Percentiles rank a stretch among this genome's conserved stretches.
phyloP scores from a whole-genome alignment of 768 basidiomycete species.

The Boletus insuetus region DNA sequence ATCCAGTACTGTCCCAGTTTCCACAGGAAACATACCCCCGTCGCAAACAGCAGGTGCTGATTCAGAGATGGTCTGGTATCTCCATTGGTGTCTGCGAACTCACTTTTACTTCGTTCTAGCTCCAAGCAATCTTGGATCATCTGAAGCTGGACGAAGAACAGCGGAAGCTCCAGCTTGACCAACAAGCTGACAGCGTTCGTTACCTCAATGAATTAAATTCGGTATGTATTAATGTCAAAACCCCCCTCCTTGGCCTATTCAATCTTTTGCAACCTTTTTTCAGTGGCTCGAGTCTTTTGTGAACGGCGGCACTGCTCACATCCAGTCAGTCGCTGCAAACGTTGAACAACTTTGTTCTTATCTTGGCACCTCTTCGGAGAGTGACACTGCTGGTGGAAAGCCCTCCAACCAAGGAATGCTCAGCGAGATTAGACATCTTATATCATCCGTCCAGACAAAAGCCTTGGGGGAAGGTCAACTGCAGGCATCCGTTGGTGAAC shows the following conservation, averaged over 20 bases:
- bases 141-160: slow-evolving; percentile 48
- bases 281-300: slow-evolving; percentile 87
- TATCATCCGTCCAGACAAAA: slow-evolving; percentile 33
- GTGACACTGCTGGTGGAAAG: slow-evolving; percentile 9
- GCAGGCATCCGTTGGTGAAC: slow-evolving; percentile 34
- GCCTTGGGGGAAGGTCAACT: slow-evolving; percentile 31
- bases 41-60: slow-evolving; percentile 2
- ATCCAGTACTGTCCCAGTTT: background rate
- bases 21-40: background rate
- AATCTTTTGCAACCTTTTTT: background rate
- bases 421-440: slow-evolving; percentile 33
- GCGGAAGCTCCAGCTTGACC: slow-evolving; percentile 49
- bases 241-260: background rate
- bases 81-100: background rate
- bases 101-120: slow-evolving; percentile 19
- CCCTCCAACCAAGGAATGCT: slow-evolving; percentile 29
- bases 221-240: slow-evolving; percentile 37
- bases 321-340: slow-evolving; percentile 56
- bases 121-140: slow-evolving; percentile 46
- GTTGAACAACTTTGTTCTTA: slow-evolving; percentile 59
- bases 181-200: slow-evolving; percentile 71
- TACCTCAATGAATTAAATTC: slow-evolving; percentile 77
- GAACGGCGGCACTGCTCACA: slow-evolving; percentile 69
- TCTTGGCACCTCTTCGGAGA: slow-evolving; percentile 40
- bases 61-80: slow-evolving; percentile 21